Conservation (phyloP, 1,284 basidiomycete genomes). For the Cryptococcus sp. region DNA sequence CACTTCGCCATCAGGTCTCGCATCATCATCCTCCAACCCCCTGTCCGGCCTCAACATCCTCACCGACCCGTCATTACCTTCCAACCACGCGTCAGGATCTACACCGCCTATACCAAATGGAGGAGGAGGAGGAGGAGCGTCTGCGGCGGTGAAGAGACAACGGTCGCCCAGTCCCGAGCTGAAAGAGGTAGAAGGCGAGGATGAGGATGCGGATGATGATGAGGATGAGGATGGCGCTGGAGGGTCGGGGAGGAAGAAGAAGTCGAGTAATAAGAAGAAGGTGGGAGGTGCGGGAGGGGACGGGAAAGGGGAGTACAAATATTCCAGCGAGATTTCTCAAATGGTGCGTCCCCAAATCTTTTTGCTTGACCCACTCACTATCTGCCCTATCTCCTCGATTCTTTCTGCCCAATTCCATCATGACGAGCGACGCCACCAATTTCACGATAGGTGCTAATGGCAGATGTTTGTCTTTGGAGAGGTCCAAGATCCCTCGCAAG, state of each 20-base stretch:
- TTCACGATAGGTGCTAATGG: not conserved
- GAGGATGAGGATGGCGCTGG: conserved; percentile 18
- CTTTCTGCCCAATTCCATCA: not conserved
- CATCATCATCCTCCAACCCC: not conserved
- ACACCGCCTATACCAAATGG: conserved; percentile 9
- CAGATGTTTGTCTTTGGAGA: conserved; percentile 97
- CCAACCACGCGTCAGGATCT: not conserved
- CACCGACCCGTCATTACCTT: not conserved
- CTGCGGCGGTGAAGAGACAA: too few species aligned
- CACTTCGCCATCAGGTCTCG: not conserved
- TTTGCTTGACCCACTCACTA: too few species aligned
- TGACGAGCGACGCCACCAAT: not conserved
- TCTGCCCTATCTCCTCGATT: too few species aligned
- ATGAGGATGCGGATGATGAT: conserved; percentile 33
- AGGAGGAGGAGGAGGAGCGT: not conserved
- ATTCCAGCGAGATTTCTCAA: conserved; percentile 74
- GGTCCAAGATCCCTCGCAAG: conserved; percentile 79
- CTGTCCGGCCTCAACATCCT: not conserved
- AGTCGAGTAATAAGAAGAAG: conserved; percentile 6
- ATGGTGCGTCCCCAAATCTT: conserved; percentile 54
- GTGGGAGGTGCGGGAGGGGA: conserved; percentile 10
- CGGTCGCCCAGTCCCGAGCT: not conserved
- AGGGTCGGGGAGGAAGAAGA: conserved; percentile 7
- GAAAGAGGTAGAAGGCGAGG: conserved; percentile 25
- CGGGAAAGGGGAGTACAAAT: conserved; percentile 56